Evolutionary conservation across 805 yeast species (phyloP), one percentile per base, ranked within the genome.

Genomic region (Saccharomycopsis malanga): DNA sequence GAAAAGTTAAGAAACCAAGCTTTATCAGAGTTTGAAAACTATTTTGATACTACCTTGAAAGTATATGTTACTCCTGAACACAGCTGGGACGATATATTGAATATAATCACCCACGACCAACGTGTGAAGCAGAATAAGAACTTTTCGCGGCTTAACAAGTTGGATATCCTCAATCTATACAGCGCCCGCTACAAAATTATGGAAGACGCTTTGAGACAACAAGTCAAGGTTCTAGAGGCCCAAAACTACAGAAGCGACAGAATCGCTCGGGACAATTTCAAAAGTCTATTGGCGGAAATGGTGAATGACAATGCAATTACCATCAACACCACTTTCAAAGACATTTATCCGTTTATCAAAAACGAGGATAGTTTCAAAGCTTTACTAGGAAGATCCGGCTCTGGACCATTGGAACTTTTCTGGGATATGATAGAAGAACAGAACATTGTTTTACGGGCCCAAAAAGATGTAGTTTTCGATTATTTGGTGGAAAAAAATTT

Each of bases 381-480:
- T 20, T 53, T 87, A 32, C 70, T 87, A 48, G 95, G 94, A 0
- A 71, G 88, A 45, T 69, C 74, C 39, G 95, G 96, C 0, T 87
- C 96, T 0, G 72, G 79, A 1, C 83, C 95, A 0, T 58, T 81
- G 36, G 95, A 87, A 53, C 62, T 85, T 35, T 87, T 83, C 60
- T 74, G 86, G 76, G 95, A 88, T 60, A 57, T 74, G 0, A 71
- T 83, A 2, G 88, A 83, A 54, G 81, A 76, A 47, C 79, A 77
- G 55, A 70, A 73, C 29, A 74, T 79, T 45, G 57, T 69, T 1
- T 58, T 84, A 39, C 73, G 72, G 50, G 77, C 79, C 20, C 77
- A 79, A 57, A 75, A 75, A 45, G 86, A 81, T 44, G 62, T 81
- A 36, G 74, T 79, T 1, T 74, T 74, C 43, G 79, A 74, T 53